Percentiles rank a stretch among this genome's conserved stretches.
Evolutionary conservation across 2,329 filamentous ascomycete genomes (phyloP).

Genomic region (Talaromyces verruculosus): DNA sequence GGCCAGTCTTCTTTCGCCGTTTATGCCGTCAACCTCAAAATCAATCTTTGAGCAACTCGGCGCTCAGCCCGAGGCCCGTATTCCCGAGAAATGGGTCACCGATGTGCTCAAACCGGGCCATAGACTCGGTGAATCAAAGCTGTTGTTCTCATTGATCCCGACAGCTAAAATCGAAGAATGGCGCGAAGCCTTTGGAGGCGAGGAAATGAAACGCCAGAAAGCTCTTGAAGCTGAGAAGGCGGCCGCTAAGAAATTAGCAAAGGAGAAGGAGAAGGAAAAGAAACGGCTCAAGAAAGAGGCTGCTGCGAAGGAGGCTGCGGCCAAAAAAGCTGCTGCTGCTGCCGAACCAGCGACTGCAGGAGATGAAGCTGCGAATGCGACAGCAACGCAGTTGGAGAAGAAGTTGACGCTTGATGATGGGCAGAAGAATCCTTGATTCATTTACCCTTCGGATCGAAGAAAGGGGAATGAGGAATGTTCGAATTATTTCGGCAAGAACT

Average conservation of each 20-base stretch:
- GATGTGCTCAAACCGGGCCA: conserved; percentile 66
- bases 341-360: background rate
- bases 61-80: conserved; percentile 58
- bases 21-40: conserved; percentile 76
- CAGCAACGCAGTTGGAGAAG: conserved; percentile 13
- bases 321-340: conserved; percentile 24
- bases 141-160: conserved; percentile 82
- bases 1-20: conserved; percentile 75
- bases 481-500: background rate
- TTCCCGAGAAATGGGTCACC: conserved; percentile 62
- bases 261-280: conserved; percentile 47
- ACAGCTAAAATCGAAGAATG: conserved; percentile 79
- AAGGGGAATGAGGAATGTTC: background rate
- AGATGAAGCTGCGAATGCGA: conserved; percentile 17
- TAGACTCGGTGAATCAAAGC: conserved; percentile 74
- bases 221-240: conserved; percentile 58
- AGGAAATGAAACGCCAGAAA: conserved; percentile 68
- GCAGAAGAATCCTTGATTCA: conserved; percentile 23
- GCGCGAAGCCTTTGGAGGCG: conserved; percentile 71
- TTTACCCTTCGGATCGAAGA: background rate
- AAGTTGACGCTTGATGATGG: conserved; percentile 19
- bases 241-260: conserved; percentile 39
- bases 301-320: conserved; percentile 17
- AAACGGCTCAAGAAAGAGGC: conserved; percentile 48
- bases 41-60: conserved; percentile 78